phyloP scores from a whole-genome alignment of 2,329 filamentous ascomycete species.

The Canariomyces notabilis region DNA sequence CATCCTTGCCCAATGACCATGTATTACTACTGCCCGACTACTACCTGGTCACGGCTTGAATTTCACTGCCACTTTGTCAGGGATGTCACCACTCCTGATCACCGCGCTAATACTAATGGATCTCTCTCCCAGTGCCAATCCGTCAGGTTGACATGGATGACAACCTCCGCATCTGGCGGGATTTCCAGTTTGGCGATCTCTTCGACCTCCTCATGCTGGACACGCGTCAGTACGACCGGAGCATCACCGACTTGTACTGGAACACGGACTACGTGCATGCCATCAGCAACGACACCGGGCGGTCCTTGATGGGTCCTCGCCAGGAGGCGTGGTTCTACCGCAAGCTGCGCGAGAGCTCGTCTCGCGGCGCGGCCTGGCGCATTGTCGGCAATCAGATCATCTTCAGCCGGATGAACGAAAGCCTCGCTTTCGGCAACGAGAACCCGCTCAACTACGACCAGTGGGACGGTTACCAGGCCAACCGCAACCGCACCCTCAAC shows the following conservation, averaged over 20 bases:
- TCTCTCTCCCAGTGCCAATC: slow-evolving; percentile 40
- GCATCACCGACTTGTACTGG: slow-evolving; percentile 48
- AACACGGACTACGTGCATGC: slow-evolving; percentile 60
- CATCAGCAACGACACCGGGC: slow-evolving; percentile 60
- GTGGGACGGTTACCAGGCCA: slow-evolving; percentile 62
- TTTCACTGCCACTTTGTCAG: too few relatives aligned
- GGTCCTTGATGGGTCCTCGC: slow-evolving; percentile 64
- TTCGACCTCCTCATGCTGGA: slow-evolving; percentile 65
- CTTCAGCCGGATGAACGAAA: slow-evolving; percentile 40
- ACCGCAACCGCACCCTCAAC: slow-evolving; percentile 65
- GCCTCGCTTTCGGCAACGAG: too few relatives aligned
- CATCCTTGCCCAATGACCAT: too few relatives aligned
- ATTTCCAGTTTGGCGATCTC: slow-evolving; percentile 60
- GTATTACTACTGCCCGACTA: too few relatives aligned
- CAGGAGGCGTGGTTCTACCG: slow-evolving; percentile 74
- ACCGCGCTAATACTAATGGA: too few relatives aligned
- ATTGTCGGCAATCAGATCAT: slow-evolving; percentile 69
- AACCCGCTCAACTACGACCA: slow-evolving; percentile 24
- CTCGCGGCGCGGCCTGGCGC: slow-evolving; percentile 65
- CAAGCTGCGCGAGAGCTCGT: slow-evolving; percentile 49
- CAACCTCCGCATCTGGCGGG: slow-evolving; percentile 64
- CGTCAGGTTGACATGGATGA: slow-evolving; percentile 58
- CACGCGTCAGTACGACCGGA: slow-evolving; percentile 63
- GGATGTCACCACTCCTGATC: too few relatives aligned
- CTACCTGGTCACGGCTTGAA: too few relatives aligned